Conservation (phyloP, 768 basidiomycete genomes). For the Leccinum ochraceum region DNA sequence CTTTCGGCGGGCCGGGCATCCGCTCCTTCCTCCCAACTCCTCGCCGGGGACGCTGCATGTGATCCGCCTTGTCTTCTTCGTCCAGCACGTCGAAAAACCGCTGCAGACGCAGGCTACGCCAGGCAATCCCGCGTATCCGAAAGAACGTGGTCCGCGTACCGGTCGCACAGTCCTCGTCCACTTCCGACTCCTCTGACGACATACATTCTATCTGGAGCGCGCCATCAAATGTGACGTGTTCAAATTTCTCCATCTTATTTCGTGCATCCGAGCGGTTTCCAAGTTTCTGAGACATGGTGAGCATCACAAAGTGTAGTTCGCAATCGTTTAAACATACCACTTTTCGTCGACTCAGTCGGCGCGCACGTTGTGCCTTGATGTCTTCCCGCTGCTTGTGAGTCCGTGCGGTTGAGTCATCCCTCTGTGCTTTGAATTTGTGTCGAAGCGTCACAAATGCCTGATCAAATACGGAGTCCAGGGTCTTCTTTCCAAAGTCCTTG, state of each 20-base stretch:
- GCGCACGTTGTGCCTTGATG: conserved; percentile 58
- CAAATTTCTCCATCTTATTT: conserved; percentile 50
- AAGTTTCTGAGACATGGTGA: conserved; percentile 56
- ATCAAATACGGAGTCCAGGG: conserved; percentile 63
- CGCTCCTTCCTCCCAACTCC: conserved; percentile 59
- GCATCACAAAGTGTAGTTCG: not conserved
- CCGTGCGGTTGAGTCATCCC: conserved; percentile 46
- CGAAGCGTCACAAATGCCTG: conserved; percentile 69
- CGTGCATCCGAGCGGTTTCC: conserved; percentile 62
- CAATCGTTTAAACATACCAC: conserved; percentile 43
- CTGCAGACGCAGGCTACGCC: conserved; percentile 67
- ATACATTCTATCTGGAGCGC: conserved; percentile 75
- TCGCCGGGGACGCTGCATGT: conserved; percentile 52
- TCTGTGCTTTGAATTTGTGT: conserved; percentile 65
- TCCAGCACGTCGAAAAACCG: conserved; percentile 64
- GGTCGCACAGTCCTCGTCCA: conserved; percentile 39
- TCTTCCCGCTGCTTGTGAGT: conserved; percentile 56
- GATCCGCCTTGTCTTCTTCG: conserved; percentile 50
- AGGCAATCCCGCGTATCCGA: conserved; percentile 57
- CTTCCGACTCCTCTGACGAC: conserved; percentile 78
- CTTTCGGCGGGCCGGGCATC: conserved; percentile 53
- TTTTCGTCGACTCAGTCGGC: conserved; percentile 63
- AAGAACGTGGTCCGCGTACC: conserved; percentile 40
- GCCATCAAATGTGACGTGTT: conserved; percentile 66
- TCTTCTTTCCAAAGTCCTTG: conserved; percentile 65